Conservation (phyloP, 805 yeast species). For the Ogataea polymorpha region DNA sequence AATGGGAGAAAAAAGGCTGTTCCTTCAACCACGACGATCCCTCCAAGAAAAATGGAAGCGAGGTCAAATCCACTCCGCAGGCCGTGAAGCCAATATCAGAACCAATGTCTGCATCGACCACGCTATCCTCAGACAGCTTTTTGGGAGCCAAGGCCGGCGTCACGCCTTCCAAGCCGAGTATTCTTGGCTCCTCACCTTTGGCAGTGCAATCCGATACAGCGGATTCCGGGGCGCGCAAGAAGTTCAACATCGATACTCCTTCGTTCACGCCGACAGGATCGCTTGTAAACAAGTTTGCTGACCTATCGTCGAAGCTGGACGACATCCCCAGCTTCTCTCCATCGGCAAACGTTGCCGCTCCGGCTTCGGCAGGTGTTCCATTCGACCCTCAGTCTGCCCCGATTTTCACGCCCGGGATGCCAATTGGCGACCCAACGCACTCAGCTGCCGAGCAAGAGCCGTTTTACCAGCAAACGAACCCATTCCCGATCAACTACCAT, state of each 20-base stretch:
- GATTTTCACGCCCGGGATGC: conserved; percentile 27
- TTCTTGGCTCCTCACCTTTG: conserved; percentile 4
- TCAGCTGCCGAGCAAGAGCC: conserved; percentile 21
- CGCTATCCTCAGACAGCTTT: conserved; percentile 10
- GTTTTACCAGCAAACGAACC: conserved; percentile 33
- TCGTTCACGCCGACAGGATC: conserved; percentile 46
- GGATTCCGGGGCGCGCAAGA: conserved; percentile 32
- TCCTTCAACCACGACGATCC: conserved; percentile 66
- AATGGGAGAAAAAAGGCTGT: conserved; percentile 84
- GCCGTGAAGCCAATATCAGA: conserved; percentile 4
- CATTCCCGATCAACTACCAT: conserved; percentile 72
- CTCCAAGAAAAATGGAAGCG: conserved; percentile 13
- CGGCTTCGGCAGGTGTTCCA: conserved; percentile 11
- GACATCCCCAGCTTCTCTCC: conserved; percentile 51
- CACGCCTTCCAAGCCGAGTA: conserved; percentile 1
- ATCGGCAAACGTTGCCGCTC: conserved; percentile 18
- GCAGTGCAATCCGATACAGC: conserved; percentile 10
- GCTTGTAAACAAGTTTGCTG: conserved; percentile 38
- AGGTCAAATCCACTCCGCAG: conserved; percentile 7
- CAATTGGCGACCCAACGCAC: conserved; percentile 6
- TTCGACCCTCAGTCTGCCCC: conserved; percentile 34
- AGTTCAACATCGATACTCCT: conserved; percentile 54
- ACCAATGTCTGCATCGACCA: conserved; percentile 10
- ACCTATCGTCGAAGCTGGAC: conserved; percentile 47
- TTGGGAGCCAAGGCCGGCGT: conserved; percentile 8